These are phyloP conservation scores for Yarrowia galli DNA, from an alignment of 1,139 yeast genomes.

Conservation along the genomic window DNA sequence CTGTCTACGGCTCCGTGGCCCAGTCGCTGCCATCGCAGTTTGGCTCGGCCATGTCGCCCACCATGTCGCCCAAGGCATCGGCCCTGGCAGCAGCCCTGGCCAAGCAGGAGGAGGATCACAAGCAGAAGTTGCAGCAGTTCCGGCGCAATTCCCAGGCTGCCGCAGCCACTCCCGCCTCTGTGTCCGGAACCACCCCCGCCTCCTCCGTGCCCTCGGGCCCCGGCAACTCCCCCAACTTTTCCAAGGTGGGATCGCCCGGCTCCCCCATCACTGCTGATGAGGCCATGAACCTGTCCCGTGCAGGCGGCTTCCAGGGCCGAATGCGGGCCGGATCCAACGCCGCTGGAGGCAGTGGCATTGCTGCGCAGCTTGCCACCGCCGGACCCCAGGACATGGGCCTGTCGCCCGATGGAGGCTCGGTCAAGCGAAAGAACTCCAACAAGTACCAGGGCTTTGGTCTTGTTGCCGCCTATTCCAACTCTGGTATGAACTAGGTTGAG, in stretches of 20 bases:
- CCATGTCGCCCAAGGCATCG: constrained; percentile 38
- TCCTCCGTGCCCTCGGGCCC: constrained; percentile 3
- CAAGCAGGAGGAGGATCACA: constrained; percentile 38
- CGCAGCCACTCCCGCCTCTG: background rate
- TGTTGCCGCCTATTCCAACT: constrained; percentile 35
- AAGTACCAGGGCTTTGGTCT: constrained; percentile 38
- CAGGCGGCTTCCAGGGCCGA: constrained; percentile 43
- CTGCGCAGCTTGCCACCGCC: constrained; percentile 24
- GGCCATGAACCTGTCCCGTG: constrained; percentile 52
- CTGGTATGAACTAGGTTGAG: constrained; percentile 24
- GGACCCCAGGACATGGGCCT: constrained; percentile 23
- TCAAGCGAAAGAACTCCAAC: constrained; percentile 38
- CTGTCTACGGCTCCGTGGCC: constrained; percentile 35
- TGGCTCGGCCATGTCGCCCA: constrained; percentile 37
- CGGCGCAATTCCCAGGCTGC: constrained; percentile 37
- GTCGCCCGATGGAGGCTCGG: constrained; percentile 31
- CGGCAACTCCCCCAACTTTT: constrained; percentile 39
- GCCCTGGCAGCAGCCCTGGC: constrained; percentile 37
- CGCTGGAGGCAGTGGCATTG: constrained; percentile 33
- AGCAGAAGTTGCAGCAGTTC: constrained; percentile 37
- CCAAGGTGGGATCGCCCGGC: constrained; percentile 42
- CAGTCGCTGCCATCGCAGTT: constrained; percentile 31
- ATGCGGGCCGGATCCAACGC: constrained; percentile 34
- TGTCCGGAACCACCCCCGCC: background rate
- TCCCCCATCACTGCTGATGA: constrained; percentile 50